A percentile compares a stretch with the other conserved stretches of the same genome.
These are phyloP conservation scores for Fusarium sp. DNA, from an alignment of 2,329 filamentous ascomycete genomes.

Conservation along the genomic window DNA sequence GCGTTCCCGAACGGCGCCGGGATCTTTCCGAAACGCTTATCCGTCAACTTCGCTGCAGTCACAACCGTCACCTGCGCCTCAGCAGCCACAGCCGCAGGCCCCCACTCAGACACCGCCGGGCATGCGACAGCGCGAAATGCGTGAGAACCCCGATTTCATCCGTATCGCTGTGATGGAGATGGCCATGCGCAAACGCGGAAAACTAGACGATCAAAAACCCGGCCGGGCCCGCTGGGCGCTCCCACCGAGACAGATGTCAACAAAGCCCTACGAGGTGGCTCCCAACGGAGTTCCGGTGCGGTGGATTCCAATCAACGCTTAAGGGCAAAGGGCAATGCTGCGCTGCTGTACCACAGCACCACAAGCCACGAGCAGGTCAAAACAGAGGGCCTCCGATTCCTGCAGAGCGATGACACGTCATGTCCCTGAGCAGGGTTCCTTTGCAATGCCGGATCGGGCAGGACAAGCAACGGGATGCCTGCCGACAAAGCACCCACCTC, in stretches of 20 bases:
- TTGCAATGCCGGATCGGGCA: conserved; percentile 42
- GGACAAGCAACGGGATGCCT: conserved; percentile 31
- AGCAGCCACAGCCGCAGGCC: conserved; percentile 48
- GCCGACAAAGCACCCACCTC: conserved; percentile 22
- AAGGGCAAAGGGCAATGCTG: conserved; percentile 4
- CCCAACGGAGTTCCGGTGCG: conserved; percentile 69
- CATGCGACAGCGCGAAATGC: conserved; percentile 73
- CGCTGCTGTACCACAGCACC: conserved; percentile 10
- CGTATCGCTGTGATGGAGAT: conserved; percentile 79
- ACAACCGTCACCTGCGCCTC: conserved; percentile 47
- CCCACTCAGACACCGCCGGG: conserved; percentile 55
- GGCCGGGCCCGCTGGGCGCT: conserved; percentile 76
- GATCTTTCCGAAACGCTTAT: conserved; percentile 48
- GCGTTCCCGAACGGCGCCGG: conserved; percentile 56
- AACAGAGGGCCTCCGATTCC: conserved; percentile 6
- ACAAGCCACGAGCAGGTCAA: conserved; percentile 7
- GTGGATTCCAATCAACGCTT: conserved; percentile 62
- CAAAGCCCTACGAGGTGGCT: conserved; percentile 67
- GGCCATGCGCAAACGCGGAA: conserved; percentile 75
- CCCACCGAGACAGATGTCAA: conserved; percentile 70
- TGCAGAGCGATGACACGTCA: conserved; percentile 39
- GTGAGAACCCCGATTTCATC: conserved; percentile 78
- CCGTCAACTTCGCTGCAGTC: conserved; percentile 47
- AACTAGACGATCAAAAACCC: conserved; percentile 74
- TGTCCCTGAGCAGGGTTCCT: conserved; percentile 43